Evolutionary conservation across 208 protist genomes (phyloP).

Genomic region (Sergeia podlipaevii): DNA sequence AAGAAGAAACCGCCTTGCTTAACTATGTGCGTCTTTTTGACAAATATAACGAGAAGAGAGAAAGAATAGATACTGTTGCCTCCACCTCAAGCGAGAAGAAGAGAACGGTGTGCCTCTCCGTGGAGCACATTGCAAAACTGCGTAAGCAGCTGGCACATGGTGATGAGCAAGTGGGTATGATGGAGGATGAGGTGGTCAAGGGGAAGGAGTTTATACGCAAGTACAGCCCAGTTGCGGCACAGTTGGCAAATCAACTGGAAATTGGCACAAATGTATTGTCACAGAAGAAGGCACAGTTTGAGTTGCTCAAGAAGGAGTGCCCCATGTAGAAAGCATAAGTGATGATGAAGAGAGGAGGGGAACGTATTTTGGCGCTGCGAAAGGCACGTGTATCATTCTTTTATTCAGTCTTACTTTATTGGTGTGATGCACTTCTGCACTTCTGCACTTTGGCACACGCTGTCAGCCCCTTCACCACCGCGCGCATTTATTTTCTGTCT

Average conservation of each 20-base stretch:
- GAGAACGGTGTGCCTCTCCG: neutral
- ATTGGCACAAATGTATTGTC: constrained; percentile 13
- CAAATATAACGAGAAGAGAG: constrained; percentile 33
- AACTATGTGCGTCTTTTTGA: constrained; percentile 25
- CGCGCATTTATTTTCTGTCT: too few species aligned
- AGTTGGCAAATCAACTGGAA: constrained; percentile 17
- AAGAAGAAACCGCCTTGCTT: constrained; percentile 20
- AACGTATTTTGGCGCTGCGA: too few species aligned
- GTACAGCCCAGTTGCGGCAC: constrained; percentile 7
- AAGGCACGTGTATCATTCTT: too few species aligned
- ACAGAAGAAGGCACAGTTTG: constrained; percentile 8
- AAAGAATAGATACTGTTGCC: neutral
- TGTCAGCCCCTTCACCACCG: too few species aligned
- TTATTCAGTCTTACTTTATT: too few species aligned
- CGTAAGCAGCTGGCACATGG: neutral
- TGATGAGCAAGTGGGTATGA: constrained; percentile 3
- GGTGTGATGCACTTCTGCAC: too few species aligned
- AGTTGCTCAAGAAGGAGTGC: neutral
- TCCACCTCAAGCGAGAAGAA: neutral
- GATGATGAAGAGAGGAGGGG: too few species aligned
- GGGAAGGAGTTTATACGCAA: constrained; percentile 1
- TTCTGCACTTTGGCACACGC: too few species aligned
- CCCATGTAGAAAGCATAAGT: too few species aligned
- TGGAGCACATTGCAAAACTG: constrained; percentile 1
- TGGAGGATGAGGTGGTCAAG: constrained; percentile 8